Base-by-base conservation (phyloP, 768 basidiomycete species). In the Lentinula sp. region DNA sequence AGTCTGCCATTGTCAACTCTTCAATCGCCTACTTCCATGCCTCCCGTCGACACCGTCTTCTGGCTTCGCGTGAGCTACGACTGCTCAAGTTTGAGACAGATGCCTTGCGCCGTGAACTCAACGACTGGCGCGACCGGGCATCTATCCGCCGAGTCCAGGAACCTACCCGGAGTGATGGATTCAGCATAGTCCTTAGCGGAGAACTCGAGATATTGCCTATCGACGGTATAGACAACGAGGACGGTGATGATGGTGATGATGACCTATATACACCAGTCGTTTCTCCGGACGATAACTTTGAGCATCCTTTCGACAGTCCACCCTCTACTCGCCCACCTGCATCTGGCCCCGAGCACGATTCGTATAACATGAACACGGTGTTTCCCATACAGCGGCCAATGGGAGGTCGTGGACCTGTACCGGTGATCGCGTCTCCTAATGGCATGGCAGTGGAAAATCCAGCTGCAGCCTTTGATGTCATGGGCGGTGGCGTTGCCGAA, bases 1-100 rank as follows among this genome's bases (percentile, higher is more conserved):
- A 99, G 76, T 92, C 92, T 4, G 90, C 91, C 63, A 98, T 98
- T 72, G 95, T 99, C 74, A 97, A 97, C 74, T 93, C 91, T 39
- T 92, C 90, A 49, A 97, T 98, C 71, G 87, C 93, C 1, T 89
- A 93, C 69, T 85, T 95, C 63, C 87, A 90, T 68, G 83, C 88
- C 23, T 88, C 91, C 45, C 85, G 91, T 57, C 82, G 91, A 48
- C 90, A 93, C 68, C 87, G 91, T 54, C 76, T 87, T 20, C 79
- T 94, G 63, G 93, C 93, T n/a, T 83, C 91, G 7, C 84, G 88
- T 63, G 91, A 95, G 70, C 80, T 96, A 37, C 88, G 93, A 52
- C 70, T 84, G 53, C 73, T 95, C 68, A 91, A 90, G 69, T 74
- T 80, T 65, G 94, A 98, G 75, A 78, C 90, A 20, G 93, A 96